These are phyloP conservation scores for Talaromyces sp. DNA, from an alignment of 2,329 filamentous ascomycete genomes.

Conservation along the genomic window DNA sequence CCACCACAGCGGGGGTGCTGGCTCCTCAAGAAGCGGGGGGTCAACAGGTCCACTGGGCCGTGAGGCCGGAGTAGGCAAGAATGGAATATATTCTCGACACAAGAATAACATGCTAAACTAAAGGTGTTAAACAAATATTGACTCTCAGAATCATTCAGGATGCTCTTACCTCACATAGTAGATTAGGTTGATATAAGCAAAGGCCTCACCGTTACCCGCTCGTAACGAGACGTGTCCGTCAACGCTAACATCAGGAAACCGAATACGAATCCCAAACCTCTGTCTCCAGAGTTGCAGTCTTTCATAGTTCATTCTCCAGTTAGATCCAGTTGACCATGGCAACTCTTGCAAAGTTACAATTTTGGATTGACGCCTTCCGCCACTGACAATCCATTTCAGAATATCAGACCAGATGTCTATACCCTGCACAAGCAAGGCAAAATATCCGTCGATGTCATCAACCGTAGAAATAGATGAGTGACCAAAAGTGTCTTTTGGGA, in stretches of 20 bases:
- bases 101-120: conserved; percentile 37
- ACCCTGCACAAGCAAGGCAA: conserved; percentile 34
- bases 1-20: conserved; percentile 40
- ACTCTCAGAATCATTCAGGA: neutral
- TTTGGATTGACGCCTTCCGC: conserved; percentile 38
- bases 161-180: conserved; percentile 40
- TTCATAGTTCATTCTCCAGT: conserved; percentile 29
- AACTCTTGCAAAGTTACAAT: conserved; percentile 38
- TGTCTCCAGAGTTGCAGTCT: conserved; percentile 38
- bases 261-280: conserved; percentile 26
- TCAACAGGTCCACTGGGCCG: conserved; percentile 39
- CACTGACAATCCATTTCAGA: conserved; percentile 41
- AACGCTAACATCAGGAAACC: conserved; percentile 33
- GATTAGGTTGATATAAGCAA: conserved; percentile 41
- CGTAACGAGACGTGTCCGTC: conserved; percentile 35
- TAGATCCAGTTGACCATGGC: conserved; percentile 36
- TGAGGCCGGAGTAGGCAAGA: conserved; percentile 34
- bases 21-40: conserved; percentile 35
- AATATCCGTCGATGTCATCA: conserved; percentile 8
- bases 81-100: conserved; percentile 43
- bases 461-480: conserved; percentile 12
- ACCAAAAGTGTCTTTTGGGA: conserved; percentile 18
- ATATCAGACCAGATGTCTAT: conserved; percentile 44
- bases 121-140: neutral
- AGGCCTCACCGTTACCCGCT: conserved; percentile 37